phyloP scores from a whole-genome alignment of 495 filamentous ascomycete genomes.

The Aspergillus funiculosus region DNA sequence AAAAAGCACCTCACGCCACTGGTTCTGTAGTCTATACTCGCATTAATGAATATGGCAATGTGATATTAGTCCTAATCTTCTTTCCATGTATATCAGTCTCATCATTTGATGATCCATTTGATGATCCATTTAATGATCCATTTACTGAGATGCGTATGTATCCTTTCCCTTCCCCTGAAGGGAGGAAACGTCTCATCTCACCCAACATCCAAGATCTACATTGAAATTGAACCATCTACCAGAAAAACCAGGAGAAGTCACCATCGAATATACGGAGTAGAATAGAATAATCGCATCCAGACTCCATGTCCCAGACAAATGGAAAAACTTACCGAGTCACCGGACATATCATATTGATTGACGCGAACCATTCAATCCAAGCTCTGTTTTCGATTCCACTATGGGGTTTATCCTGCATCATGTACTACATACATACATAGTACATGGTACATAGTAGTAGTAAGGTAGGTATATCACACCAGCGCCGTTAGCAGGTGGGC shows the following conservation, averaged over 20 bases:
- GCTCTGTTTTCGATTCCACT: not conserved
- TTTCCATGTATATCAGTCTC: not conserved
- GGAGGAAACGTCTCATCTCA: no score
- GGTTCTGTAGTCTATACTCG: no score
- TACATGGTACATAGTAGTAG: not conserved
- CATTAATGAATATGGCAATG: no score
- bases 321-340: not conserved
- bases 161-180: no score
- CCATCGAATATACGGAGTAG: no score
- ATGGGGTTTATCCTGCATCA: not conserved
- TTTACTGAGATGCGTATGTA: no score
- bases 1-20: not conserved
- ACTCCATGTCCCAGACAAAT: not conserved
- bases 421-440: not conserved
- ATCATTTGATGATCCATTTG: not conserved
- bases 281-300: no score
- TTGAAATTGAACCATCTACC: no score
- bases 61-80: constrained; percentile 3
- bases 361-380: not conserved
- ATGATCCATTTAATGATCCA: no score
- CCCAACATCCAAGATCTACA: no score
- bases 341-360: not conserved
- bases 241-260: no score
- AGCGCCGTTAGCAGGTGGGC: no score
- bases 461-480: not conserved